Percentiles rank a stretch among this genome's conserved stretches.
These are phyloP conservation scores for Hanseniaspora uvarum DNA, from an alignment of 1,139 yeast species.

Conservation along the genomic window DNA sequence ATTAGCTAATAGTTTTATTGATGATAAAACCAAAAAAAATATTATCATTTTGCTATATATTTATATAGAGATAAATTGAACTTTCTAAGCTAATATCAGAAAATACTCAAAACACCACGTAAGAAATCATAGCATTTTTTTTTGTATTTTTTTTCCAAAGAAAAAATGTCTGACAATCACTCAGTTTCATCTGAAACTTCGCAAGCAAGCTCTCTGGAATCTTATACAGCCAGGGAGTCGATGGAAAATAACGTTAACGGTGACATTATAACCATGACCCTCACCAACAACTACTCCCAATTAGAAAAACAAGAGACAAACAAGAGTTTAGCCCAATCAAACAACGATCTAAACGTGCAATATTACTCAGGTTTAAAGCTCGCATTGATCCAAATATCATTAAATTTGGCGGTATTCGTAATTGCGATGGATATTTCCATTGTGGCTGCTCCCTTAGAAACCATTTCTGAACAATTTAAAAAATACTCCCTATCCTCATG, in stretches of 20 bases:
- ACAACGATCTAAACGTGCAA: not conserved
- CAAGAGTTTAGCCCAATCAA: not conserved
- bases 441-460: slow-evolving; percentile 46
- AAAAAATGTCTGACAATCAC: not conserved
- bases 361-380: slow-evolving; percentile 5
- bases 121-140: too few species aligned
- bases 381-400: slow-evolving; percentile 32
- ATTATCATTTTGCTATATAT: too few species aligned
- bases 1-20: too few species aligned
- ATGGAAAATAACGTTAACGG: slow-evolving; percentile 1
- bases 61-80: too few species aligned
- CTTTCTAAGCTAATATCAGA: too few species aligned
- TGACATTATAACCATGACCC: slow-evolving; percentile 5
- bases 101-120: not conserved
- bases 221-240: not conserved
- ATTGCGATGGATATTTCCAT: slow-evolving; percentile 63
- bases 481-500: slow-evolving; percentile 50
- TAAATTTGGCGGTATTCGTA: slow-evolving; percentile 43
- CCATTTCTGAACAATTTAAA: slow-evolving; percentile 45
- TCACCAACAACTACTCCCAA: slow-evolving; percentile 5
- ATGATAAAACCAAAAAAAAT: too few species aligned
- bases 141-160: too few species aligned
- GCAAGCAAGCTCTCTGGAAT: not conserved
- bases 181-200: not conserved
- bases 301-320: not conserved